Evolutionary conservation across 1,284 basidiomycete species (phyloP).

Genomic region (Peniophora sp.): DNA sequence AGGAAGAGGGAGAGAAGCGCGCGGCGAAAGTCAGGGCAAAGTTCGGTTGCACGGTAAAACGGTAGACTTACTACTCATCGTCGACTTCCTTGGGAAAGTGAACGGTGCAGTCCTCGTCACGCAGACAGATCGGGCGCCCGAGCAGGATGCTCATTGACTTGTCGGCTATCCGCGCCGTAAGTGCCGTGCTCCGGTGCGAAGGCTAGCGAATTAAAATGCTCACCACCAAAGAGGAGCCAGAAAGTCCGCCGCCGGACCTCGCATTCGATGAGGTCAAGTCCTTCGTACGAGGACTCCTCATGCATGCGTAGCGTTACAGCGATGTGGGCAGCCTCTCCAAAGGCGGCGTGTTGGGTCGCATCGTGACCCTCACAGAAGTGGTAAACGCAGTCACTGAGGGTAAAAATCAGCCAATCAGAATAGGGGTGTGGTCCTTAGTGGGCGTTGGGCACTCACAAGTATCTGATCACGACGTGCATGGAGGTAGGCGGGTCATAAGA

Average conservation of each 20-base stretch:
- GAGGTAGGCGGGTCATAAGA: constrained; percentile 78
- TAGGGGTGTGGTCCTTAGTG: neutral
- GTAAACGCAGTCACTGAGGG: constrained; percentile 64
- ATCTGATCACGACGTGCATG: constrained; percentile 75
- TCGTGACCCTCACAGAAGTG: constrained; percentile 85
- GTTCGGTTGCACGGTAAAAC: constrained; percentile 3
- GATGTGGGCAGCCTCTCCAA: constrained; percentile 76
- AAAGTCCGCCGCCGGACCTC: constrained; percentile 77
- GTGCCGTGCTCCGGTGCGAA: neutral
- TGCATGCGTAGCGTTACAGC: constrained; percentile 77
- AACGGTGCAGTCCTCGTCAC: constrained; percentile 82
- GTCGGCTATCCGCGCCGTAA: constrained; percentile 45
- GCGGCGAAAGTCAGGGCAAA: constrained; percentile 12
- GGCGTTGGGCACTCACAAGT: constrained; percentile 51
- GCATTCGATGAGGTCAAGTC: constrained; percentile 76
- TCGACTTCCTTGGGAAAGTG: constrained; percentile 81
- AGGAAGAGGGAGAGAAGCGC: neutral
- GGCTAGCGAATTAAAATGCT: constrained; percentile 13
- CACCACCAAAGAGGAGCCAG: constrained; percentile 81
- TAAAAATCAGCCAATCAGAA: constrained; percentile 5
- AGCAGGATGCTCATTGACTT: constrained; percentile 83
- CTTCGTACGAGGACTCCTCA: constrained; percentile 74
- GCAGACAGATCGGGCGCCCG: constrained; percentile 71
- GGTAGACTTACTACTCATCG: constrained; percentile 62
- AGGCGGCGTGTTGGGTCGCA: constrained; percentile 77